These are phyloP conservation scores for Grigorovia transvaalensis DNA, from an alignment of 805 yeast species.

Conservation along the genomic window DNA sequence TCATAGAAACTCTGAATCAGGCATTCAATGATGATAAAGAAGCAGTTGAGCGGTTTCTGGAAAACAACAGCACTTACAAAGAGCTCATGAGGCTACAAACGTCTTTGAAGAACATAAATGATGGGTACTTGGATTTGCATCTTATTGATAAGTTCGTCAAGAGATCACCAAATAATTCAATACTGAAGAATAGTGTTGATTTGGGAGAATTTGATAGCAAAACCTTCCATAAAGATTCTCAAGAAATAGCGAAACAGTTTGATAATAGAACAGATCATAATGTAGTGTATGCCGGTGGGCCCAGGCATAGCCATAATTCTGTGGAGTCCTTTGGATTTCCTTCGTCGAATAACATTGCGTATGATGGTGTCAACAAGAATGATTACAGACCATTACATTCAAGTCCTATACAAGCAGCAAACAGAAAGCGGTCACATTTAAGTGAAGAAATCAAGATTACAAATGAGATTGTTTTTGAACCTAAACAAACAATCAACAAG, in stretches of 20 bases:
- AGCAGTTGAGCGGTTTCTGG: slow-evolving; percentile 14
- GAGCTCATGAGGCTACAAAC: slow-evolving; percentile 42
- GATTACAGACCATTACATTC: not conserved
- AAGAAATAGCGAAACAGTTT: not conserved
- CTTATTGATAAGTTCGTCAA: slow-evolving; percentile 40
- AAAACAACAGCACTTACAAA: slow-evolving; percentile 21
- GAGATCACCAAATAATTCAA: slow-evolving; percentile 2
- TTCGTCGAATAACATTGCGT: not conserved
- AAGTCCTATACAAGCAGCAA: not conserved
- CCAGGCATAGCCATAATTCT: slow-evolving; percentile 20
- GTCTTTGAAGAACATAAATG: slow-evolving; percentile 50
- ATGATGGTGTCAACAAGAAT: not conserved
- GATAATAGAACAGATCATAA: slow-evolving; percentile 5
- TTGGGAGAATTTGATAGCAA: not conserved
- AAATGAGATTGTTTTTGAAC: no score
- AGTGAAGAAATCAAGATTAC: slow-evolving; percentile 14
- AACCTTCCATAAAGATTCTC: not conserved
- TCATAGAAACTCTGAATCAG: slow-evolving; percentile 13
- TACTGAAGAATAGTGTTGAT: not conserved
- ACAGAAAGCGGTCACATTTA: slow-evolving; percentile 16
- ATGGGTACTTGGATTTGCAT: slow-evolving; percentile 50
- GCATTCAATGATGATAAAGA: slow-evolving; percentile 18
- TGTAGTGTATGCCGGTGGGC: slow-evolving; percentile 18
- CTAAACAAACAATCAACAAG: not conserved
- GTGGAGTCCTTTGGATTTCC: slow-evolving; percentile 15